These are phyloP conservation scores for Salvia hispanica DNA, from an alignment of 257 asterid genomes.

Conservation along the genomic window DNA sequence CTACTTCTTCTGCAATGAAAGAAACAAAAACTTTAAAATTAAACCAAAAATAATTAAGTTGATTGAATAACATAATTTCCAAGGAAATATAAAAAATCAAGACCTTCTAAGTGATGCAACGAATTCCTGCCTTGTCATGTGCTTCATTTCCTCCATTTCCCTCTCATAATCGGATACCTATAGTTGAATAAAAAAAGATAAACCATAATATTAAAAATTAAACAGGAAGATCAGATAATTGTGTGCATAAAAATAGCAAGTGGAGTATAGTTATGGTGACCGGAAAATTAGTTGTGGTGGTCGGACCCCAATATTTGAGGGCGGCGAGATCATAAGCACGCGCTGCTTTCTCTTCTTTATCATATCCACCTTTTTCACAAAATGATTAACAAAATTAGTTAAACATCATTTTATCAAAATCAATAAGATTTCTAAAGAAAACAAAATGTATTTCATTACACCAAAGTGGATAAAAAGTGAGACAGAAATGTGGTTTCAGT, in stretches of 20 bases:
- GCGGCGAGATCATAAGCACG: slow-evolving; percentile 96
- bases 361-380: slow-evolving; percentile 72
- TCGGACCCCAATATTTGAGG: slow-evolving; percentile 87
- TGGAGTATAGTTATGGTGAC: slow-evolving; percentile 32
- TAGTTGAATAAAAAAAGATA: not conserved
- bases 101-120: slow-evolving; percentile 96
- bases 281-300: slow-evolving; percentile 87
- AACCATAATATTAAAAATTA: not conserved
- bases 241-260: not conserved
- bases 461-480: slow-evolving; percentile 30
- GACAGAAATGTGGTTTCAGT: slow-evolving; percentile 25
- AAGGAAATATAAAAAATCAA: not conserved
- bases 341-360: slow-evolving; percentile 91
- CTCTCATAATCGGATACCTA: slow-evolving; percentile 68
- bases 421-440: slow-evolving; percentile 20
- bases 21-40: not conserved
- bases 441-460: slow-evolving; percentile 16
- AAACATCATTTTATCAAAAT: slow-evolving; percentile 11
- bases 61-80: no score
- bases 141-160: slow-evolving; percentile 81
- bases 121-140: slow-evolving; percentile 92
- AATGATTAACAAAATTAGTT: slow-evolving; percentile 12
- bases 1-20: slow-evolving; percentile 70
- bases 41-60: not conserved
- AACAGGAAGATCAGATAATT: no score